These are phyloP conservation scores for Microbotryum scabiosae DNA, from an alignment of 1,284 basidiomycete species.

Conservation along the genomic window DNA sequence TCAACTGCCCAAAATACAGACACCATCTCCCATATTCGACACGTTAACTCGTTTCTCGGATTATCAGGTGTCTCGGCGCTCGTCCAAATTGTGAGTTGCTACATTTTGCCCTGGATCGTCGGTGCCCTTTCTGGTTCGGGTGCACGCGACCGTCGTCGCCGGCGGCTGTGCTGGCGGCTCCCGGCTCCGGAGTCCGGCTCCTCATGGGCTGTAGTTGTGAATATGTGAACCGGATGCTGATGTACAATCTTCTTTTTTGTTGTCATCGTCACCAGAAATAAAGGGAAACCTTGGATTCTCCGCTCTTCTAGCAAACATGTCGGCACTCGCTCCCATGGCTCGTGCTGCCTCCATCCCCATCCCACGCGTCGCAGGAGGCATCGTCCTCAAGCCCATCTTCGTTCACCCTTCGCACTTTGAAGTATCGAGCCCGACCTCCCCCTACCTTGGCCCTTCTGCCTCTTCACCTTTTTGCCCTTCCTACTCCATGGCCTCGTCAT, in stretches of 20 bases:
- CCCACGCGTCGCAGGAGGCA: neutral
- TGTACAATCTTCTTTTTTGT: too few relatives aligned
- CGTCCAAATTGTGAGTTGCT: too few relatives aligned
- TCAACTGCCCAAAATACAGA: too few relatives aligned
- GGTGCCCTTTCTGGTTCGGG: too few relatives aligned
- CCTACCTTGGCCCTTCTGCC: neutral
- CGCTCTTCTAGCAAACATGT: neutral
- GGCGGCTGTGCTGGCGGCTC: neutral
- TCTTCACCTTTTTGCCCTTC: neutral
- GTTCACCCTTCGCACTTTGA: constrained; percentile 2
- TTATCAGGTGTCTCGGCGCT: too few relatives aligned
- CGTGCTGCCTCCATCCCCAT: neutral
- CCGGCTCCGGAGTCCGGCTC: neutral
- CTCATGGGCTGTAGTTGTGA: neutral
- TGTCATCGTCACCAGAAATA: neutral
- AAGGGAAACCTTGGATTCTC: neutral
- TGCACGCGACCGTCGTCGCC: too few relatives aligned
- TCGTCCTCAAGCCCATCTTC: constrained; percentile 4
- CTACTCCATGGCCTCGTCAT: neutral
- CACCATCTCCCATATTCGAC: too few relatives aligned
- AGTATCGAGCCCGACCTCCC: neutral
- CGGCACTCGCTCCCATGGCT: neutral
- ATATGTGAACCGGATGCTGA: neutral
- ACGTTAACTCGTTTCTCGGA: too few relatives aligned
- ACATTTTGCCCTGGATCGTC: too few relatives aligned